These are phyloP conservation scores for Capniomyces stellatus DNA, from an alignment of 371 early-diverging fungal species.

Conservation along the genomic window DNA sequence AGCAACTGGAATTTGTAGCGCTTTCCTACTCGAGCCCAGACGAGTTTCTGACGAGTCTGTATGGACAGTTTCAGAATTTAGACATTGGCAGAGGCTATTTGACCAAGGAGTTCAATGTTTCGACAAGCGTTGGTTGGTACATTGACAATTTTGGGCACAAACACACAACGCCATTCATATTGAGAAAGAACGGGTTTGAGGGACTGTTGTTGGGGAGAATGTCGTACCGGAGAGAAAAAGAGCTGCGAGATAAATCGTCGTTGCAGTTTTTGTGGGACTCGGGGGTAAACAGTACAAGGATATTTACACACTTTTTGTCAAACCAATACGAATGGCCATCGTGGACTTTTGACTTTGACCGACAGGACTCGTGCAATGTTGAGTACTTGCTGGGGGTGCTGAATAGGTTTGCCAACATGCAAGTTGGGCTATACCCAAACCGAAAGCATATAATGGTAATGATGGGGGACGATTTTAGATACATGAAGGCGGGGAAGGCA, in stretches of 20 bases:
- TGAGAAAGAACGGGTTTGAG: conserved; percentile 12
- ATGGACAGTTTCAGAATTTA: conserved; percentile 17
- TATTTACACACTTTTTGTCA: conserved; percentile 18
- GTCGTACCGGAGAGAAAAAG: conserved; percentile 12
- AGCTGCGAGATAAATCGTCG: conserved; percentile 1
- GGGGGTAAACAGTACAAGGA: not conserved
- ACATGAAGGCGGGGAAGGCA: conserved; percentile 7
- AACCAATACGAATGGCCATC: conserved; percentile 17
- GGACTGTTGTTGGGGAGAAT: conserved; percentile 17
- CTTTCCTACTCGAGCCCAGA: conserved; percentile 21
- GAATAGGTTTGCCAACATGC: conserved; percentile 7
- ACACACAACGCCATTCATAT: conserved; percentile 10
- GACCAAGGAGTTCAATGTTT: conserved; percentile 6
- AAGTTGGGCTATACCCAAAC: conserved; percentile 16
- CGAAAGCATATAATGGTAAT: conserved; percentile 23
- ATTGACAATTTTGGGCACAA: conserved; percentile 21
- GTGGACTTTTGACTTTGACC: conserved; percentile 15
- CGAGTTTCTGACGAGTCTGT: conserved; percentile 22
- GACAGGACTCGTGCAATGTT: conserved; percentile 6
- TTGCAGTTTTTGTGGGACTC: conserved; percentile 19
- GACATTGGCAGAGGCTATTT: conserved; percentile 16
- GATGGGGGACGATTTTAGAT: conserved; percentile 25
- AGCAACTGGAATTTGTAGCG: conserved; percentile 18
- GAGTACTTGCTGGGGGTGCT: conserved; percentile 9
- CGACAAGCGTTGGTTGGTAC: conserved; percentile 18